Base-by-base conservation (phyloP, 2,329 filamentous ascomycete genomes). In the Sarocladiaceae sp. region DNA sequence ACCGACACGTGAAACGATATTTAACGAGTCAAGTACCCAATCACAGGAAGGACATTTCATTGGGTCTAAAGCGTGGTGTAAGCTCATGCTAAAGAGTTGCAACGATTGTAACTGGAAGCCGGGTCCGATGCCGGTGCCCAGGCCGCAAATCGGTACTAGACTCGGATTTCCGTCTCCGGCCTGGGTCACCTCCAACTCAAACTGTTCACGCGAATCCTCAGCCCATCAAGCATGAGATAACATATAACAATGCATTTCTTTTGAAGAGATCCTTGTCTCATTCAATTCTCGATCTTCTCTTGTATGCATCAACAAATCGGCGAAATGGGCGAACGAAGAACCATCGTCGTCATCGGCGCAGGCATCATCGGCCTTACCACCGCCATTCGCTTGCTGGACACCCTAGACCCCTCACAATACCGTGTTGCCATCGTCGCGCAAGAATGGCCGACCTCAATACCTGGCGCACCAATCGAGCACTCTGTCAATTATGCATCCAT, bases 341-440 rank as follows among this genome's bases (percentile, higher is more conserved):
- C 33, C 33, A n/a, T 36, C 33, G 33, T 36, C 18, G 33, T 36
- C 12, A 36, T 36, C 18, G 33, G 79, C 47, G 78, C 77, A 57
- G 79, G 79, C 18, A 71, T 82, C 31, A 76, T 75, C 37, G 79
- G 78, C 52, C 67, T 82, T 17, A 75, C 72, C 54, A 66, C 67
- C 37, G 78, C 77, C 42, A 59, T 79, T 17, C 69, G 68, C 26
- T 66, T 78, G 44, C 75, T 77, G 39, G 46, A 58, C 12, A 46
- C 56, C 0, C 42, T 62, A 18, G 20, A 47, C 2, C 23, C 26
- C 12, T 42, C 28, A 4, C 20, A 48, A 10, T 51, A 55, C 22
- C 48, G 56, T 0, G 53, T 69, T 0, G 53, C 68, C 3, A 51
- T 69, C 6, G 60, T 64, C 2, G 59, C 66, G 2, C 60, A 62